phyloP scores from a whole-genome alignment of 352 stramenopile species.

The Globisporangium nunn region DNA sequence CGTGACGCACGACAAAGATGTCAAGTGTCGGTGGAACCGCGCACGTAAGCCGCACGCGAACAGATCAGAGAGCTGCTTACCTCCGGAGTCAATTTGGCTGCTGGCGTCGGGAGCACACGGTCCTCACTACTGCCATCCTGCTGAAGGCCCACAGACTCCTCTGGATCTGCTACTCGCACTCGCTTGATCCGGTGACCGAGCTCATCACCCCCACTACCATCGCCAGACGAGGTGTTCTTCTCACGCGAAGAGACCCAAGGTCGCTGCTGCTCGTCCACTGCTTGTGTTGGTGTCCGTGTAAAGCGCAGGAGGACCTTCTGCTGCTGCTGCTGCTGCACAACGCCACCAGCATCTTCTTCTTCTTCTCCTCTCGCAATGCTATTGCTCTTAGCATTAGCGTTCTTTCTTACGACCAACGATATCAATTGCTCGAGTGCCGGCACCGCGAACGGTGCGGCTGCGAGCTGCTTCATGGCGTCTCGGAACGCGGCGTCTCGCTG shows the following conservation, averaged over 20 bases:
- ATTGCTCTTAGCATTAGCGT: background rate
- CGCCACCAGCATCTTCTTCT: background rate
- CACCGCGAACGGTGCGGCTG: background rate
- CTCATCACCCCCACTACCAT: background rate
- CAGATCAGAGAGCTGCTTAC: background rate
- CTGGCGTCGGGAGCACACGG: background rate
- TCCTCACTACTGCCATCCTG: background rate
- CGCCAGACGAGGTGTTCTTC: background rate
- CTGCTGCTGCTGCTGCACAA: background rate
- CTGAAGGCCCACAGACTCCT: background rate
- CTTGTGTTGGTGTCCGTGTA: background rate
- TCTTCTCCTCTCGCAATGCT: background rate
- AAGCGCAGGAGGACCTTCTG: slow-evolving; percentile 11
- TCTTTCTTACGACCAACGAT: background rate
- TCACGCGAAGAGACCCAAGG: too few relatives aligned
- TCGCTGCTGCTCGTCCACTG: background rate
- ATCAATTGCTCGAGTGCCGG: background rate
- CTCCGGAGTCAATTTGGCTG: background rate
- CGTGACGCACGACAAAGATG: background rate
- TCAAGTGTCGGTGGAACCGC: background rate
- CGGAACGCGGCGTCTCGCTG: slow-evolving; percentile 13
- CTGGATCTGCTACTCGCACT: background rate
- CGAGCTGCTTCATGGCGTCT: slow-evolving; percentile 11
- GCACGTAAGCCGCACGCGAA: background rate
- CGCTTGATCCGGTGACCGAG: background rate